Base-by-base conservation (phyloP, 257 asterid genomes). In the Cordia subcordata region DNA sequence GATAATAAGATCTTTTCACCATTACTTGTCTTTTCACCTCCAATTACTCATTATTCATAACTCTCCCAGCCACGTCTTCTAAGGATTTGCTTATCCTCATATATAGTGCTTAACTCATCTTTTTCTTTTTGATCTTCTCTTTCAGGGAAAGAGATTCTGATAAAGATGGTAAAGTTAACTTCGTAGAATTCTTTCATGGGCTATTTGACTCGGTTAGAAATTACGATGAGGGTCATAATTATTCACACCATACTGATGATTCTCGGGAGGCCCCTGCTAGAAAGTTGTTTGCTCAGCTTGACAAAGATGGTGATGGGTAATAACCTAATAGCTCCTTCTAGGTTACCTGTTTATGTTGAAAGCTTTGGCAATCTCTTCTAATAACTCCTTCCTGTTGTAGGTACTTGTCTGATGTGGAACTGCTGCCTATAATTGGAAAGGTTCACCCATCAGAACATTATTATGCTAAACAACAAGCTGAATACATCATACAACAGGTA, bases 241-340 rank as follows among this genome's bases (percentile, higher is more conserved):
- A 81, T 58, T 69, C 76, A 11, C 78, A 78, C 40, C 85, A 69
- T 21, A 68, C 81, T 20, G 80, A 73, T 64, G 82, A 78, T 14
- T 49, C 79, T 20, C 13, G 27, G 33, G 92, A 84, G 69, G 77
- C 84, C 69, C 83, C 94, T 14, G 95, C 99, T 38, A 86, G 62
- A 76, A 72, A 69, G 62, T 68, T 86, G 86, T 88, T 92, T 64
- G 55, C 70, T 17, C 81, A 84, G 75, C 99, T 92, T 65, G 99
- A 92, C 81, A 84, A 77, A 81, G 89, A 88, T 72, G 85, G 94
- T 10, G 99, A 92, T 46, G 96, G 96, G 99, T 92, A 74, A 76
- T 66, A 9, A 57, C 60, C 63, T 64, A 20, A 37, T 59, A 49
- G 37, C 54, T 59, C 56, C 54, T 45, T 56, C 19, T 54, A 62